Evolutionary conservation across 2,329 filamentous ascomycete genomes (phyloP), one percentile per base, ranked within the genome.

Genomic region (Aspergillus felis): DNA sequence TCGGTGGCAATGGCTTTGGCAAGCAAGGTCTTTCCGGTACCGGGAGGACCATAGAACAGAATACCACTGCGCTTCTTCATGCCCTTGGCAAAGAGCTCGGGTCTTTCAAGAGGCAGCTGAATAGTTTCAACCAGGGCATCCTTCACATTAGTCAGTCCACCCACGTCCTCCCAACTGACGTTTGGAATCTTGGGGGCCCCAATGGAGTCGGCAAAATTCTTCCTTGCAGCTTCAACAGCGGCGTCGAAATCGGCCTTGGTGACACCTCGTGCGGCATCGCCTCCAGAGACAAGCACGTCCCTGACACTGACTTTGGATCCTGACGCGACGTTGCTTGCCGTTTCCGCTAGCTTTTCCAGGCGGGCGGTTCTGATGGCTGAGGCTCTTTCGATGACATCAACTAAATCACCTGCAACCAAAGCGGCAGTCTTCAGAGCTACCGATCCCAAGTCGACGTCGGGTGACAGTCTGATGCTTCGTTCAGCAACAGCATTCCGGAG

Each of bases 31-130:
- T 99, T 99, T 91, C 94, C 94, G 69, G 94, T 99, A 91, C 94
- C 94, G 64, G 94, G 94, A 58, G 95, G 94, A 61, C 94, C 95
- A 72, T 97, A 99, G 83, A 99, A 99, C 66, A 99, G 84, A 61
- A 99, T 94, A 89, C 94, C 94, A 72, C 93, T 96, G 46, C 93
- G 87, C 79, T 97, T 97, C 83, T 97, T 97, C 89, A 97, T 94
- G 51, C 93, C 94, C 79, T 93, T 95, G 32, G 92, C 92, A 68
- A 97, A 97, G 1, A 97, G 83, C 73, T 97, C 94, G 0, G 93
- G 93, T 9, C 92, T 84, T 61, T 96, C 91, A 1, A 97, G 83
- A 0, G 93, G 94, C 38, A 97, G 81, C 72, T 97, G 93, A 54
- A 97, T 97, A 0, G 94, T 97, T 74, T 97, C 94, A 72, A 91